A percentile compares a stretch with the other conserved stretches of the same genome.
phyloP scores from a whole-genome alignment of 306 rosid species.

The Betula pendula region DNA sequence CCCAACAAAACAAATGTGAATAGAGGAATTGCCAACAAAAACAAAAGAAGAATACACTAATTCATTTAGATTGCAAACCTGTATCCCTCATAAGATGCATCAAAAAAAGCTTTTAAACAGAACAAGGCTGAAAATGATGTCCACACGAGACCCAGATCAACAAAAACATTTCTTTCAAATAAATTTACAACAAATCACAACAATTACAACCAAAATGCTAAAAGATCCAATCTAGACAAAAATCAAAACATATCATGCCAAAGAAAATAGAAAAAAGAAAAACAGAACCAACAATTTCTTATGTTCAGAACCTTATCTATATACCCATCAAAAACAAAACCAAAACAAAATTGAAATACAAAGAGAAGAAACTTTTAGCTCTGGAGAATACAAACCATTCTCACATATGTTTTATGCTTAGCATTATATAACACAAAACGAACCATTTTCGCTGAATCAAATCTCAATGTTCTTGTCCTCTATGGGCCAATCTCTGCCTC shows the following conservation, averaged over 20 bases:
- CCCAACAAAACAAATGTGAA: conserved; percentile 18
- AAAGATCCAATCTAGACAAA: conserved; percentile 36
- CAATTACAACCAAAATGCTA: conserved; percentile 23
- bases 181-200: not conserved
- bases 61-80: conserved; percentile 3
- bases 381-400: not conserved
- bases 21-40: not conserved
- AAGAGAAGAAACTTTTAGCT: too few relatives aligned
- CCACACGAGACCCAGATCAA: not conserved
- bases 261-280: not conserved
- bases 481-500: not conserved
- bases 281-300: not conserved
- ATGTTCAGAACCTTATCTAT: too few relatives aligned
- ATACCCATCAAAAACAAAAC: too few relatives aligned
- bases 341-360: not conserved
- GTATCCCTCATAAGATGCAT: not conserved
- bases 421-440: conserved; percentile 7
- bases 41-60: not conserved
- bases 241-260: not conserved
- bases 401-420: not conserved
- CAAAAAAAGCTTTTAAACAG: not conserved
- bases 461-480: conserved; percentile 35
- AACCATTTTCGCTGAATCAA: conserved; percentile 25
- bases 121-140: not conserved
- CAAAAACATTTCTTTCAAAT: too few relatives aligned